Base-by-base conservation (phyloP, 140 eudicot species). In the Erigeron philadelphicus region DNA sequence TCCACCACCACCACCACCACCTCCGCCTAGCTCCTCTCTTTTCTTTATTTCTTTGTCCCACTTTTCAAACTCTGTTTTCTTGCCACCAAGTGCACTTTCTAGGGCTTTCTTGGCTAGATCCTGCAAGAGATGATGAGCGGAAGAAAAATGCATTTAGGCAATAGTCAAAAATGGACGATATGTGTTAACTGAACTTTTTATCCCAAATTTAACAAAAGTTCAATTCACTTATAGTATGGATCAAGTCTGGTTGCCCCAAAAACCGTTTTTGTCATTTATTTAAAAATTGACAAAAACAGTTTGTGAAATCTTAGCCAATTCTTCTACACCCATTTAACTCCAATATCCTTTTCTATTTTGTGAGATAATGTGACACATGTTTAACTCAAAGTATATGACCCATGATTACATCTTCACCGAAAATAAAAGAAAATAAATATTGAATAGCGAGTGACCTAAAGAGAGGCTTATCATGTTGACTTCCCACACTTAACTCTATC, bases 31-130 rank as follows among this genome's bases (percentile, higher is more conserved):
- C 50, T 86, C 84, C 74, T 91, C 92, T 58, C 87, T 91, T 72
- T 68, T 88, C 77, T 84, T 84, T 12, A 88, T 88, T 84, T 91
- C 95, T 71, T 86, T 79, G 81, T 91, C 81, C 98, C 98, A 91
- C 71, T 88, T 88, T 67, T 91, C 98, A 81, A 77, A 88, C 72
- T 91, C 90, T 2, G 72, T 50, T 81, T 86, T 88, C 83, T 87
- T 87, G 52, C 84, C 95, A 47, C 89, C 96, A 68, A 91, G 95
- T 72, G 96, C 98, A 73, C 82, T 83, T 82, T 91, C 98, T 76
- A 91, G 79, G 12, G 98, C 91, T 78, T 84, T 91, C 74, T 81
- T 83, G 35, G 92, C 98, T 59, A 86, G 83, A 43, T 91, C 98
- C 98, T 91, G 88, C 46, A 69, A 53, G 42, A 75, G 16, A 18